Evolutionary conservation across 1,284 basidiomycete genomes (phyloP).

Genomic region (Bothia castanella): DNA sequence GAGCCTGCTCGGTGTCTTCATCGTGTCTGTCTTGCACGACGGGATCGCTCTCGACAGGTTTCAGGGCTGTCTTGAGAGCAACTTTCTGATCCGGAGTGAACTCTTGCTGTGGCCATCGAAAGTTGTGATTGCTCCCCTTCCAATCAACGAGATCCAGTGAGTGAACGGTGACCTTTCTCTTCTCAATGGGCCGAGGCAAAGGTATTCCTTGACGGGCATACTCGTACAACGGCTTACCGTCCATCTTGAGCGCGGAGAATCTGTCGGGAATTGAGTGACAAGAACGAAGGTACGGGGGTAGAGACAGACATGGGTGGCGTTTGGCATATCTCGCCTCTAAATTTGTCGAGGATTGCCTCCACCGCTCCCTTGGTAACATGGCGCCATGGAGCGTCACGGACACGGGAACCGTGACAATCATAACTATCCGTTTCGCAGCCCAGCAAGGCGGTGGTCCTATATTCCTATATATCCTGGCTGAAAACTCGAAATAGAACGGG

Average conservation of each 20-base stretch:
- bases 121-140: constrained; percentile 62
- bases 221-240: constrained; percentile 93
- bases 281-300: constrained; percentile 5
- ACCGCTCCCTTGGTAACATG: constrained; percentile 81
- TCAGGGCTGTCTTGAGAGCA: constrained; percentile 64
- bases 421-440: constrained; percentile 95
- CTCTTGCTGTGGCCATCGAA: constrained; percentile 68
- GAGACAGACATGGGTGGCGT: constrained; percentile 81
- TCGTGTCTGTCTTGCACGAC: constrained; percentile 32
- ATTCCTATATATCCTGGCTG: constrained; percentile 59
- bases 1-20: constrained; percentile 43
- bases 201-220: constrained; percentile 91
- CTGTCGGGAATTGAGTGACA: constrained; percentile 40
- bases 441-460: constrained; percentile 85
- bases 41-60: constrained; percentile 38
- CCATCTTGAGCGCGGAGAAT: constrained; percentile 98
- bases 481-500: constrained; percentile 14
- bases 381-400: constrained; percentile 75
- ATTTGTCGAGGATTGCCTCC: constrained; percentile 67
- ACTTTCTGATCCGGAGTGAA: constrained; percentile 68
- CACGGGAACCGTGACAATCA: constrained; percentile 81
- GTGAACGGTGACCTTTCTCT: constrained; percentile 81
- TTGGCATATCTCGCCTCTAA: constrained; percentile 87
- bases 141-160: constrained; percentile 72
- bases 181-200: constrained; percentile 88